Conservation (phyloP, 805 yeast genomes). For the Pichia gijzeniarum region DNA sequence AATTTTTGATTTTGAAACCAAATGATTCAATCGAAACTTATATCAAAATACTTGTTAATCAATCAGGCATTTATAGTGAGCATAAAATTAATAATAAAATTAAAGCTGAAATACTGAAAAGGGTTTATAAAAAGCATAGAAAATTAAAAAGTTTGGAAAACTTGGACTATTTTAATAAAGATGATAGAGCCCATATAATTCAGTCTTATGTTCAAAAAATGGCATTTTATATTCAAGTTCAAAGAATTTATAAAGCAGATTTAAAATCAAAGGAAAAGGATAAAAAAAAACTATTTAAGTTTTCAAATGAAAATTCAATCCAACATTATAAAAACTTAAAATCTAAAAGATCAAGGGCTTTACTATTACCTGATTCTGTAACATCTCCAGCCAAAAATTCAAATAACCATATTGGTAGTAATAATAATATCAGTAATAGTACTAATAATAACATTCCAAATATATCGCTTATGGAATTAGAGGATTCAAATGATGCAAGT, state of each 20-base stretch:
- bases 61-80: slow-evolving; percentile 50
- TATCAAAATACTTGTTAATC: slow-evolving; percentile 35
- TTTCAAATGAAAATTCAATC: slow-evolving; percentile 10
- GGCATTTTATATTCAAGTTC: slow-evolving; percentile 61
- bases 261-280: slow-evolving; percentile 20
- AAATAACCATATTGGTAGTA: too few species aligned
- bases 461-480: slow-evolving; percentile 4
- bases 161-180: slow-evolving; percentile 26
- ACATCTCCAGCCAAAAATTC: slow-evolving; percentile 1
- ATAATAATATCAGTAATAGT: too few species aligned
- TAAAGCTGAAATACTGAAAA: slow-evolving; percentile 36
- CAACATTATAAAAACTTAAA: slow-evolving; percentile 15
- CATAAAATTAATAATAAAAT: slow-evolving; percentile 39
- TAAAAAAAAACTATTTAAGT: slow-evolving; percentile 1
- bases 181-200: slow-evolving; percentile 41
- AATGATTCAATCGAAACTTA: slow-evolving; percentile 40
- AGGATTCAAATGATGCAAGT: slow-evolving; percentile 10
- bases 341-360: slow-evolving; percentile 14
- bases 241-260: slow-evolving; percentile 51
- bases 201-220: slow-evolving; percentile 41
- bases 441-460: background rate
- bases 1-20: slow-evolving; percentile 36
- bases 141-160: background rate
- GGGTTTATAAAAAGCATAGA: slow-evolving; percentile 22
- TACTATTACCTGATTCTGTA: slow-evolving; percentile 7